phyloP scores from a whole-genome alignment of 1,139 yeast genomes.

The Lodderomyces margitis region DNA sequence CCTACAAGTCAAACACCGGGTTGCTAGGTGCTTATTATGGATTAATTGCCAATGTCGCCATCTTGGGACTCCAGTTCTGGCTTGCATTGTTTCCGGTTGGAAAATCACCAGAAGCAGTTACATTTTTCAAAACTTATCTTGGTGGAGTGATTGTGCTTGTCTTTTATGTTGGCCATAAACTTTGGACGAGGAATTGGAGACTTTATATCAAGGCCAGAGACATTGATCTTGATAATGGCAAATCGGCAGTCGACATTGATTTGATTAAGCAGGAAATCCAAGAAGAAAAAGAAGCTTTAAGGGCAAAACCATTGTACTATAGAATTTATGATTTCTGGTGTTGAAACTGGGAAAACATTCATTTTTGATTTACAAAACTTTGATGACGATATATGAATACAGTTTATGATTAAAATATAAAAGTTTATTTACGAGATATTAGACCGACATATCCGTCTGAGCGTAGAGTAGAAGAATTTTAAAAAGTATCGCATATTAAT shows the following conservation, averaged over 20 bases:
- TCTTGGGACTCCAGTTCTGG: constrained; percentile 44
- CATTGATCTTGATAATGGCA: constrained; percentile 41
- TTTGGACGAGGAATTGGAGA: constrained; percentile 29
- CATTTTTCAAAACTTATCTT: constrained; percentile 35
- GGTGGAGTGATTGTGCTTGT: constrained; percentile 34
- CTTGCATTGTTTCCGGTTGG: constrained; percentile 39
- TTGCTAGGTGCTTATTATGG: constrained; percentile 38
- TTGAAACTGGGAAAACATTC: no score
- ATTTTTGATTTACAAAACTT: no score
- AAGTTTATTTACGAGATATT: no score
- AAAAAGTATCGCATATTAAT: no score
- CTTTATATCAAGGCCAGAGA: constrained; percentile 28
- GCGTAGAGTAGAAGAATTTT: no score
- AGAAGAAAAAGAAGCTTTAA: constrained; percentile 32
- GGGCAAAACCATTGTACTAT: constrained; percentile 29
- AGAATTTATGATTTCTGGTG: constrained; percentile 36
- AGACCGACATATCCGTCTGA: no score
- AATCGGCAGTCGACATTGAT: constrained; percentile 39
- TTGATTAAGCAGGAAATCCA: constrained; percentile 35
- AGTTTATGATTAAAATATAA: no score
- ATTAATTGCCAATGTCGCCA: constrained; percentile 29
- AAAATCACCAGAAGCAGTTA: constrained; percentile 25
- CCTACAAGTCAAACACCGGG: constrained; percentile 39
- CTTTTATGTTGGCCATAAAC: constrained; percentile 33
- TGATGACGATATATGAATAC: no score